Evolutionary conservation across 176 grass and related monocot genomes (phyloP).

Genomic region (Pharus latifolius): DNA sequence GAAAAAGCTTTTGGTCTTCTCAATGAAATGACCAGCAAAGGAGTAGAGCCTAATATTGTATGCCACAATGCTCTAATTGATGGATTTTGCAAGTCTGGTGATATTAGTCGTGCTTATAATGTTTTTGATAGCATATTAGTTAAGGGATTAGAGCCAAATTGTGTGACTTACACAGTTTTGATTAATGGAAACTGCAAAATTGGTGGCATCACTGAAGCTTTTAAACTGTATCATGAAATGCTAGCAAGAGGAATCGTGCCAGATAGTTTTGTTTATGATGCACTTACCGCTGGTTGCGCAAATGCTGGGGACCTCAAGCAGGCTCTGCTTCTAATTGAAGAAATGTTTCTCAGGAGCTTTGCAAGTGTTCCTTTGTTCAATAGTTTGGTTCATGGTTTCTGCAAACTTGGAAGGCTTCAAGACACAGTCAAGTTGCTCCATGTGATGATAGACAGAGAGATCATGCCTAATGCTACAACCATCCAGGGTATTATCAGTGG

Average conservation of each 20-base stretch:
- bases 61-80: slow-evolving; percentile 56
- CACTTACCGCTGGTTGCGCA: slow-evolving; percentile 38
- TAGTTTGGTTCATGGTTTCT: slow-evolving; percentile 45
- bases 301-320: slow-evolving; percentile 21
- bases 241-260: slow-evolving; percentile 38
- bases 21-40: slow-evolving; percentile 57
- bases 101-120: slow-evolving; percentile 36
- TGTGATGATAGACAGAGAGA: slow-evolving; percentile 39
- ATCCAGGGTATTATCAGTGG: slow-evolving; percentile 29
- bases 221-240: slow-evolving; percentile 61
- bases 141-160: slow-evolving; percentile 51
- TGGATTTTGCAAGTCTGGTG: slow-evolving; percentile 55
- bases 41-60: slow-evolving; percentile 50
- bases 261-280: slow-evolving; percentile 38
- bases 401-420: slow-evolving; percentile 48
- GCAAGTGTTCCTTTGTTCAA: slow-evolving; percentile 35
- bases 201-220: slow-evolving; percentile 33
- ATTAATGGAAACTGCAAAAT: slow-evolving; percentile 62
- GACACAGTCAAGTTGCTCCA: slow-evolving; percentile 38
- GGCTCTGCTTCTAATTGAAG: slow-evolving; percentile 24
- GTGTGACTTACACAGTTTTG: slow-evolving; percentile 54
- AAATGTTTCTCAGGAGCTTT: slow-evolving; percentile 24
- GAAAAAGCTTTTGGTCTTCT: slow-evolving; percentile 48
- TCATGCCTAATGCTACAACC: slow-evolving; percentile 23
- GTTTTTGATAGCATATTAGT: slow-evolving; percentile 24